A percentile compares a stretch with the other conserved stretches of the same genome.
Evolutionary conservation across 768 basidiomycete species (phyloP).

Genomic region (Rhizopogon vinicolor): DNA sequence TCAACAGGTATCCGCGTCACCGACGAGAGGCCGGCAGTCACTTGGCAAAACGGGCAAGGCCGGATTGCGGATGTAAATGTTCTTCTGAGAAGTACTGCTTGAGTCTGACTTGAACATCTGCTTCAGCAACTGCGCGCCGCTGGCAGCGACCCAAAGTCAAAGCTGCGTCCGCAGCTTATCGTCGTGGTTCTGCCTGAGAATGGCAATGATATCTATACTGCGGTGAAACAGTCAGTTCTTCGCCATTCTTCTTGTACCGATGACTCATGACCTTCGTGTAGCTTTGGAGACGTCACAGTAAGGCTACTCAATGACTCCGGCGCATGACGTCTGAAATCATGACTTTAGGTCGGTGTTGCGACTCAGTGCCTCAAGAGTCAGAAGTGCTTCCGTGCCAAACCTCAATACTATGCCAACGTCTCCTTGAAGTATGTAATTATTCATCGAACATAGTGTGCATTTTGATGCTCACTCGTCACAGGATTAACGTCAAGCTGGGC

Average conservation of each 20-base stretch:
- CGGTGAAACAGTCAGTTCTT: constrained; percentile 67
- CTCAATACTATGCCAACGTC: constrained; percentile 80
- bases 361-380: constrained; percentile 72
- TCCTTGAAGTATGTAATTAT: constrained; percentile 58
- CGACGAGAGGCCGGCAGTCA: constrained; percentile 39
- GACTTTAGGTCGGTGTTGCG: constrained; percentile 58
- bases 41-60: constrained; percentile 57
- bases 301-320: constrained; percentile 9
- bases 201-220: constrained; percentile 71
- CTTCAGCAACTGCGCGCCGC: constrained; percentile 44
- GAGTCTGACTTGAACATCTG: not conserved
- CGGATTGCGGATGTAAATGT: constrained; percentile 39
- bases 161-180: constrained; percentile 48
- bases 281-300: constrained; percentile 68
- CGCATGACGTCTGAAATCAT: not conserved
- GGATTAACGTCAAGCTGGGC: constrained; percentile 81
- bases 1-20: constrained; percentile 53
- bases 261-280: constrained; percentile 23
- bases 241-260: not conserved
- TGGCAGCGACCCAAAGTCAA: constrained; percentile 40
- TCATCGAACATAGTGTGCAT: not conserved
- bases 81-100: not conserved
- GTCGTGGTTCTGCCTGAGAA: constrained; percentile 70
- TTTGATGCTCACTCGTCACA: constrained; percentile 21
- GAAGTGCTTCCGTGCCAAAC: constrained; percentile 63